Evolutionary conservation across 106 monocot genomes (phyloP).

Genomic region (Ottelia alismoides): DNA sequence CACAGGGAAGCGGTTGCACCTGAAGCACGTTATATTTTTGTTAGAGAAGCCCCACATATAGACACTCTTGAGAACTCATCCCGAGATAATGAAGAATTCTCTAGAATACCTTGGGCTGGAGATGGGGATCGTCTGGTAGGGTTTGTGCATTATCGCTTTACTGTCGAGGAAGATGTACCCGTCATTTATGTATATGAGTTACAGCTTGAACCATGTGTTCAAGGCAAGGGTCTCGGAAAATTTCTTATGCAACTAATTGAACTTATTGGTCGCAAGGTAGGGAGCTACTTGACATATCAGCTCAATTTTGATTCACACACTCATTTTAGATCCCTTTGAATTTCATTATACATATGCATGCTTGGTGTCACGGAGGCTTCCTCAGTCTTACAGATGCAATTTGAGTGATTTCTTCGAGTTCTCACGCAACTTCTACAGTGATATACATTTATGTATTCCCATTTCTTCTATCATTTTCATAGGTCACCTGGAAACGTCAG

Average conservation of each 20-base stretch:
- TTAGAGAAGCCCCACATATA: conserved; percentile 22
- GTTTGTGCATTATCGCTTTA: conserved; percentile 83
- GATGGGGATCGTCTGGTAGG: conserved; percentile 42
- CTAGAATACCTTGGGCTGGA: conserved; percentile 17
- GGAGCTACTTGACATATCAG: no score
- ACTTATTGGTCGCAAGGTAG: conserved; percentile 90
- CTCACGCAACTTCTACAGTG: neutral
- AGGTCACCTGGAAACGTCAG: neutral
- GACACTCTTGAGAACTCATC: conserved; percentile 1
- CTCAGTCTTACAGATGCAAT: neutral
- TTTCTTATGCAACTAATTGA: conserved; percentile 92
- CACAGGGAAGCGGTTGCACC: conserved; percentile 75
- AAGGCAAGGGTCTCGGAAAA: conserved; percentile 82
- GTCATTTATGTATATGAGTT: conserved; percentile 92
- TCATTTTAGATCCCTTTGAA: no score
- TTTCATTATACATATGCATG: neutral
- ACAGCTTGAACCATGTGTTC: conserved; percentile 57
- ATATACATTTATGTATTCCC: neutral
- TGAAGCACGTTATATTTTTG: conserved; percentile 83
- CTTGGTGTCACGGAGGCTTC: neutral
- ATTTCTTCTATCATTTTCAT: neutral
- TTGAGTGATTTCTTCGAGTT: neutral
- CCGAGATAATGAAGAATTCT: conserved; percentile 13
- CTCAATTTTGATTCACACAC: no score
- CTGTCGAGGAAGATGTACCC: conserved; percentile 76